Percentiles rank a stretch among this genome's conserved stretches.
Evolutionary conservation across 139 green algal species (phyloP).

Genomic region (Raphidocelis subcapitata): DNA sequence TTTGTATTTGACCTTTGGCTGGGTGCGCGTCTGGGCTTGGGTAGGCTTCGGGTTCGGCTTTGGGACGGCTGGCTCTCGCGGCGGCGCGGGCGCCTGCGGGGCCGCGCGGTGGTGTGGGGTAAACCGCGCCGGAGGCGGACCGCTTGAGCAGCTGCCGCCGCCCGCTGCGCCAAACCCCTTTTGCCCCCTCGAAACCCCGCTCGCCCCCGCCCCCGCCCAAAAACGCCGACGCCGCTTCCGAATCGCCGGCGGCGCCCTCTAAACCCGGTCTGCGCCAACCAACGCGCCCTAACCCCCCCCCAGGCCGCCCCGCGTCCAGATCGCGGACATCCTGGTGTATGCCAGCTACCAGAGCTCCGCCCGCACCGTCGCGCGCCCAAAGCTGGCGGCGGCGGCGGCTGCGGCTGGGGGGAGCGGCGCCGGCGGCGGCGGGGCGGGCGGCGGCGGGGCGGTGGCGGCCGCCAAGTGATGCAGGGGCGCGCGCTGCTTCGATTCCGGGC

Average conservation of each 20-base stretch:
- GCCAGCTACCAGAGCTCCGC: conserved; percentile 55
- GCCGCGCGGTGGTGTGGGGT: too few species aligned
- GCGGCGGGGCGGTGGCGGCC: too few species aligned
- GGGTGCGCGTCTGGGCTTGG: not conserved
- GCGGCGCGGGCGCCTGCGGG: too few species aligned
- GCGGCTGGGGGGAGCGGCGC: too few species aligned
- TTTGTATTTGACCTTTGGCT: not conserved
- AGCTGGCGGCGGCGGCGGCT: not conserved
- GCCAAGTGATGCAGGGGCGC: too few species aligned
- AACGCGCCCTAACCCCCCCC: not conserved
- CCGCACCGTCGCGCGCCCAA: conserved; percentile 36
- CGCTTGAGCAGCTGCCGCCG: too few species aligned
- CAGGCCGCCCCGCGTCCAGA: conserved; percentile 57
- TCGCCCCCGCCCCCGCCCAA: not conserved
- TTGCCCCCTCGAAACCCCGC: not conserved
- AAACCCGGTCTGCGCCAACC: not conserved
- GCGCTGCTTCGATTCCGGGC: too few species aligned
- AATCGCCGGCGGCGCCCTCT: not conserved
- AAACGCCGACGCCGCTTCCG: not conserved
- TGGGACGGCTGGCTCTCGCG: too few species aligned
- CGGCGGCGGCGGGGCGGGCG: too few species aligned
- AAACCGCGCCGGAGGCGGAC: too few species aligned
- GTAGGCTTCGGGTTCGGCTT: too few species aligned
- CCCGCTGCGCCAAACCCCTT: too few species aligned
- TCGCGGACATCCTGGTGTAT: conserved; percentile 60